Conservation (phyloP, 371 early-diverging fungal species). For the Dinochytrium kinnereticum region DNA sequence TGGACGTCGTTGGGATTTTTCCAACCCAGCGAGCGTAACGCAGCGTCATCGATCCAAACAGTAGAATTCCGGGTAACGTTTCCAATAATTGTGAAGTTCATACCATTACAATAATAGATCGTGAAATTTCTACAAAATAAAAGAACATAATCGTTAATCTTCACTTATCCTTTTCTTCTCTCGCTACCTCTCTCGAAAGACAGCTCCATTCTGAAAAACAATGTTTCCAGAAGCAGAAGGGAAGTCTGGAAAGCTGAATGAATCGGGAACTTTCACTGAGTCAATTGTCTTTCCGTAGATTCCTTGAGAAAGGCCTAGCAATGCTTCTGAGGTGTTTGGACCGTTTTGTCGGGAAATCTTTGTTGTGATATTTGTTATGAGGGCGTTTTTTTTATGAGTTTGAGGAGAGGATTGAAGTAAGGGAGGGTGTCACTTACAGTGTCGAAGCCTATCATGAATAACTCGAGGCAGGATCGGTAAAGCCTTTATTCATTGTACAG, state of each 20-base stretch:
- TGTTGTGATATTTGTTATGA: no score
- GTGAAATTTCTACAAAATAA: not conserved
- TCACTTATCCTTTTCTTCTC: no score
- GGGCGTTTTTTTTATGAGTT: no score
- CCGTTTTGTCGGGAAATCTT: not conserved
- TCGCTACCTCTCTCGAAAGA: not conserved
- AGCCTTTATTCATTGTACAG: not conserved
- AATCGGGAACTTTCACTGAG: not conserved
- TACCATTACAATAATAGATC: slow-evolving; percentile 17
- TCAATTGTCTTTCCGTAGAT: not conserved
- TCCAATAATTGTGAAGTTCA: not conserved
- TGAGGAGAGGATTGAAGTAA: no score
- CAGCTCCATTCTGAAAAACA: slow-evolving; percentile 7
- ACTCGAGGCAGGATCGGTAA: slow-evolving; percentile 38
- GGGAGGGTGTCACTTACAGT: no score
- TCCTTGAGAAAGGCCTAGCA: not conserved
- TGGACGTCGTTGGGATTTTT: slow-evolving; percentile 6
- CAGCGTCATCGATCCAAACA: not conserved
- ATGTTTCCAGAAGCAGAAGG: slow-evolving; percentile 26
- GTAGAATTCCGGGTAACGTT: not conserved
- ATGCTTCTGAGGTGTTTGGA: not conserved
- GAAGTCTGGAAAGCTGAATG: slow-evolving; percentile 18
- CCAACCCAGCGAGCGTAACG: not conserved
- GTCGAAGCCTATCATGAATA: slow-evolving; percentile 34
- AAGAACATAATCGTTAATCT: no score